These are phyloP conservation scores for Saturnispora kantuleensis DNA, from an alignment of 805 yeast species.

Conservation along the genomic window DNA sequence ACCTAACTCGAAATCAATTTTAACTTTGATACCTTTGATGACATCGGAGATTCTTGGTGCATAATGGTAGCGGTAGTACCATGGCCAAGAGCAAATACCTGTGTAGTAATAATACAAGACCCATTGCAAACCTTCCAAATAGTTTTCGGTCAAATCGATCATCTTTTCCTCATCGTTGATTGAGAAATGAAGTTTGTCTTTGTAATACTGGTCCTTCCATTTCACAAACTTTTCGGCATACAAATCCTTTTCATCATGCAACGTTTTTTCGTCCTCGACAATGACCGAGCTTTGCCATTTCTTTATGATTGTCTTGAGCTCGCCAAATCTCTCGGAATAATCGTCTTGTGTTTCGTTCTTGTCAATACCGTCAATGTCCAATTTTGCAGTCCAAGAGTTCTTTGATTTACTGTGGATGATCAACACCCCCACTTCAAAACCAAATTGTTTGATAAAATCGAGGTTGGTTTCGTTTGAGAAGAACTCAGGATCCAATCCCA, in stretches of 20 bases:
- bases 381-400: slow-evolving; percentile 45
- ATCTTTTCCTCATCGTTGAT: slow-evolving; percentile 51
- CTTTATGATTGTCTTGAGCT: slow-evolving; percentile 46
- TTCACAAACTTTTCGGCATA: slow-evolving; percentile 63
- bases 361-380: slow-evolving; percentile 67
- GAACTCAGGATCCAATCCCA: slow-evolving; percentile 38
- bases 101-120: slow-evolving; percentile 82
- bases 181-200: slow-evolving; percentile 65
- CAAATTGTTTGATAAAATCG: slow-evolving; percentile 53
- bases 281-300: slow-evolving; percentile 55
- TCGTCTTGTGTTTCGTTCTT: slow-evolving; percentile 62
- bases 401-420: slow-evolving; percentile 53
- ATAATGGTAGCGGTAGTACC: slow-evolving; percentile 87
- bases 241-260: slow-evolving; percentile 45
- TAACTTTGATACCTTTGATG: slow-evolving; percentile 55
- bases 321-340: slow-evolving; percentile 40
- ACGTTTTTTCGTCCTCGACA: slow-evolving; percentile 48
- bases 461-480: slow-evolving; percentile 36
- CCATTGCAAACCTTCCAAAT: slow-evolving; percentile 95
- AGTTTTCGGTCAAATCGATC: slow-evolving; percentile 61
- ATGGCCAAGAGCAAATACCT: slow-evolving; percentile 92
- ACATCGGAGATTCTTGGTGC: slow-evolving; percentile 92
- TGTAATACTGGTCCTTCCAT: slow-evolving; percentile 85
- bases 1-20: slow-evolving; percentile 57
- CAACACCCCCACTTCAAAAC: slow-evolving; percentile 56